phyloP scores from a whole-genome alignment of 2,329 filamentous ascomycete genomes.

The Coniochaeta hoffmannii region DNA sequence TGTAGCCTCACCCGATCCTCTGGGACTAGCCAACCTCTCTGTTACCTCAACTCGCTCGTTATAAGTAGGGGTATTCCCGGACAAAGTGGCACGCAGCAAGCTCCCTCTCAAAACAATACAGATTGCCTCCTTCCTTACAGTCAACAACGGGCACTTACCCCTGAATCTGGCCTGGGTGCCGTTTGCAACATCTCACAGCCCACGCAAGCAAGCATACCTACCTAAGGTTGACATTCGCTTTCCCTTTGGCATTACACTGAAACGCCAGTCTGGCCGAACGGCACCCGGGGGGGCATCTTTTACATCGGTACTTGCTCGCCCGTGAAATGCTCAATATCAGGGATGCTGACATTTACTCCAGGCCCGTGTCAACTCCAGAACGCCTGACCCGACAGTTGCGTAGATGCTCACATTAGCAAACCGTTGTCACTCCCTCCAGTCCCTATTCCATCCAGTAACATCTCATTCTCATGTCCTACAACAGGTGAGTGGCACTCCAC shows the following conservation, averaged over 20 bases:
- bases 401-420: not conserved
- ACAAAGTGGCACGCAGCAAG: not conserved
- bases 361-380: not conserved
- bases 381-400: not conserved
- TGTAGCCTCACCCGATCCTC: not conserved
- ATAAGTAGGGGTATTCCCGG: not conserved
- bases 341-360: not conserved
- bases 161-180: not conserved
- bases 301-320: not conserved
- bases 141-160: not conserved
- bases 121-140: not conserved
- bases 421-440: not conserved
- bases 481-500: not conserved
- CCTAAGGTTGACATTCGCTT: too few relatives aligned
- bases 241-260: not conserved
- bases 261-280: not conserved
- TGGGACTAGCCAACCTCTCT: not conserved
- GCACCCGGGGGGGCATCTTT: not conserved
- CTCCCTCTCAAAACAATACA: not conserved
- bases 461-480: not conserved
- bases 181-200: too few relatives aligned
- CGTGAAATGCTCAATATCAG: not conserved
- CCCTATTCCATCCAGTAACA: not conserved
- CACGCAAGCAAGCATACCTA: not conserved
- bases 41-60: not conserved